phyloP scores from a whole-genome alignment of 352 stramenopile species.

The Pythium periplocum region DNA sequence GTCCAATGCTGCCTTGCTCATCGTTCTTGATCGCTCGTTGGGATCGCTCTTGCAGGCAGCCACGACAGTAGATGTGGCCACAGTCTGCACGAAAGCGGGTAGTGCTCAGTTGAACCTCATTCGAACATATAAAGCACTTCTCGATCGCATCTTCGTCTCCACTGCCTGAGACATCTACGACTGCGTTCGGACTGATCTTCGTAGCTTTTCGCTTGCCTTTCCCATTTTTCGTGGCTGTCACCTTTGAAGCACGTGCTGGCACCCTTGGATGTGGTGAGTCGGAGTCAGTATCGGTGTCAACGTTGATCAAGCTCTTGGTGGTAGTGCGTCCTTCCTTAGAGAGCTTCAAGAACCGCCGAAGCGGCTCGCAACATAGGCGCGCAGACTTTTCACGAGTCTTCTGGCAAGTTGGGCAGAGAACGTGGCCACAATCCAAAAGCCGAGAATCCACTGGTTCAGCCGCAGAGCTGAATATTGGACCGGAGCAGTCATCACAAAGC shows the following conservation, averaged over 20 bases:
- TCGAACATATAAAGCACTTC: conserved; percentile 2
- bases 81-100: conserved; percentile 9
- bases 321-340: too few relatives aligned
- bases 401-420: conserved; percentile 11
- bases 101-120: conserved; percentile 3
- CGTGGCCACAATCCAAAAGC: conserved; percentile 15
- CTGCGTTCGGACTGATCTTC: not conserved
- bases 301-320: too few relatives aligned
- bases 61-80: conserved; percentile 26
- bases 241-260: too few relatives aligned
- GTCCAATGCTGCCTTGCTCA: conserved; percentile 14
- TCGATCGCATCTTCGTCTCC: conserved; percentile 11
- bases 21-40: conserved; percentile 21
- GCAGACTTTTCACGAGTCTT: not conserved
- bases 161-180: conserved; percentile 9
- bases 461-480: too few relatives aligned
- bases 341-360: too few relatives aligned
- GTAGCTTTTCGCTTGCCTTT: conserved; percentile 8
- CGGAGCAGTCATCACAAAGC: too few relatives aligned
- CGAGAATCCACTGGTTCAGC: not conserved
- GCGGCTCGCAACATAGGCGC: too few relatives aligned
- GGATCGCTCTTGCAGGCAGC: conserved; percentile 28
- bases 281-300: too few relatives aligned
- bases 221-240: not conserved
- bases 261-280: too few relatives aligned